Evolutionary conservation across 345 rosid species (phyloP).

Genomic region (Angophora floribunda): DNA sequence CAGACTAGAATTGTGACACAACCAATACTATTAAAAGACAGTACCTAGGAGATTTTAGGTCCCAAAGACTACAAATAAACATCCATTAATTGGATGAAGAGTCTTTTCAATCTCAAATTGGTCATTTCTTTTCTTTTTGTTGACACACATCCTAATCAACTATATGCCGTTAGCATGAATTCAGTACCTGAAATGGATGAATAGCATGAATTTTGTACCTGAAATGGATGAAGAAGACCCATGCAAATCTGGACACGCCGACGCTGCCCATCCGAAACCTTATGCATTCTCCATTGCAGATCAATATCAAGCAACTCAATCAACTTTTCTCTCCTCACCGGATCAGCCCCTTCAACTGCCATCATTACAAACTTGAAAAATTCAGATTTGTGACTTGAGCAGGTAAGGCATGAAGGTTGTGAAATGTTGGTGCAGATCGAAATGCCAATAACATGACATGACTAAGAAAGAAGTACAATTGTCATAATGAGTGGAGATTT

Average conservation of each 20-base stretch:
- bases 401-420: not conserved
- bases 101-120: not conserved
- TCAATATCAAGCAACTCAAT: constrained; percentile 94
- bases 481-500: not conserved
- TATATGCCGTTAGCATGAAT: not conserved
- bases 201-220: constrained; percentile 35
- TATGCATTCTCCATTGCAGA: constrained; percentile 96
- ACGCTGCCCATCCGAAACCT: constrained; percentile 96
- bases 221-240: constrained; percentile 93
- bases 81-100: not conserved
- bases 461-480: not conserved
- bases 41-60: not conserved
- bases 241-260: constrained; percentile 97
- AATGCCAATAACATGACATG: not conserved
- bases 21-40: not conserved
- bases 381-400: not conserved
- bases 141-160: not conserved
- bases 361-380: not conserved
- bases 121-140: not conserved
- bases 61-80: not conserved
- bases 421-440: not conserved
- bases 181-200: constrained; percentile 71
- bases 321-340: constrained; percentile 70
- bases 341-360: constrained; percentile 89
- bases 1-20: not conserved